Conservation (phyloP, 2,329 filamentous ascomycete species). For the Fusarium begoniae region DNA sequence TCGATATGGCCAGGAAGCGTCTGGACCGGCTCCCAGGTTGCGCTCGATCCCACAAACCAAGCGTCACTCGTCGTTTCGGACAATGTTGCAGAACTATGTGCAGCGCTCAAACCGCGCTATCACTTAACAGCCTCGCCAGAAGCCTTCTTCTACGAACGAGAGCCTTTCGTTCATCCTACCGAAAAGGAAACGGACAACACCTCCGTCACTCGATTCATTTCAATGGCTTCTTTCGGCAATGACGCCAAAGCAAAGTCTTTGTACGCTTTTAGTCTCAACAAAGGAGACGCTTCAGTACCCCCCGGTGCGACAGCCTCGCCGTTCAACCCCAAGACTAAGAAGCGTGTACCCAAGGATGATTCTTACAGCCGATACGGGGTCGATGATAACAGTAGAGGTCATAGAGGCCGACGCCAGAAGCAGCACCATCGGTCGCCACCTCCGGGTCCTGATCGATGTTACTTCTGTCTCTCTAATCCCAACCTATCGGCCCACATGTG, state of each 20-base stretch:
- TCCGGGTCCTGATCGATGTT: constrained; percentile 82
- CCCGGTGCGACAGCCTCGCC: constrained; percentile 80
- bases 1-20: constrained; percentile 84
- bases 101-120: constrained; percentile 86
- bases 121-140: constrained; percentile 78
- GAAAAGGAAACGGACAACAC: constrained; percentile 59
- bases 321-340: constrained; percentile 65
- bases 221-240: constrained; percentile 82
- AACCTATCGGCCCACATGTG: constrained; percentile 88
- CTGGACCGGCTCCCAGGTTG: constrained; percentile 72
- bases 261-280: constrained; percentile 80
- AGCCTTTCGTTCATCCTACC: constrained; percentile 83
- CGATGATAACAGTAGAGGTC: constrained; percentile 54
- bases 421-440: constrained; percentile 62
- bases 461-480: constrained; percentile 93
- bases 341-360: constrained; percentile 62
- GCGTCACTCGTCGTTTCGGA: constrained; percentile 64
- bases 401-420: constrained; percentile 56
- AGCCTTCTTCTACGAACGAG: constrained; percentile 84
- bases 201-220: constrained; percentile 86
- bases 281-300: constrained; percentile 71
- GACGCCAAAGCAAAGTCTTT: constrained; percentile 79
- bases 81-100: constrained; percentile 80
- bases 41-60: constrained; percentile 63
- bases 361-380: constrained; percentile 65